These are phyloP conservation scores for Cucurbita argyrosperma DNA, from an alignment of 306 rosid species.

Conservation along the genomic window DNA sequence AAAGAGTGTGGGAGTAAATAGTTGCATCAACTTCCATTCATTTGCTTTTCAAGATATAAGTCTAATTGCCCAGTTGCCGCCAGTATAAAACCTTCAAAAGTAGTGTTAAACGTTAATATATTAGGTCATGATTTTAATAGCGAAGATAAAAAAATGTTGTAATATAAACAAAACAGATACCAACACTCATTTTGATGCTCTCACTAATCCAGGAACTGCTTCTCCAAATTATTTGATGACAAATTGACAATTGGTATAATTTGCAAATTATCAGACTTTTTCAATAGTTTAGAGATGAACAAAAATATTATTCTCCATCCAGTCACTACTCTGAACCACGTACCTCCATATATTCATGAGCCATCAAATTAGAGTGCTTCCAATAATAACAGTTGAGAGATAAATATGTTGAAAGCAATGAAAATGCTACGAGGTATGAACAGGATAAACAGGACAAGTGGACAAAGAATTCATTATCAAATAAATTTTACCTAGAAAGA, in stretches of 20 bases:
- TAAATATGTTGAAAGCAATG: not conserved
- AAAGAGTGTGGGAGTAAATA: conserved; percentile 4
- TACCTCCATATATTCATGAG: not conserved
- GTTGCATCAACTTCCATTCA: conserved; percentile 39
- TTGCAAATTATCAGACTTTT: not conserved
- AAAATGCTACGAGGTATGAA: not conserved
- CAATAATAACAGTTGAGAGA: not conserved
- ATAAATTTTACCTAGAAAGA: conserved; percentile 55
- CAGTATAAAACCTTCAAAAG: conserved; percentile 63
- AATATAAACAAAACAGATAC: not conserved
- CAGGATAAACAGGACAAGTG: not conserved
- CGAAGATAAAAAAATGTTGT: not conserved
- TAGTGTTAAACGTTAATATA: not conserved
- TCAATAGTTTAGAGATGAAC: not conserved
- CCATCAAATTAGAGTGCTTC: not conserved
- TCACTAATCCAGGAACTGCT: not conserved
- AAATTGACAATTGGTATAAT: not conserved
- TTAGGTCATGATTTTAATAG: not conserved
- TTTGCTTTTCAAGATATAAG: conserved; percentile 31
- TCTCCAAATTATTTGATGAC: not conserved
- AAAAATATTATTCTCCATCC: not conserved
- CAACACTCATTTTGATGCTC: not conserved
- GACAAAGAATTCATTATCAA: not conserved
- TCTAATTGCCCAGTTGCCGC: conserved; percentile 78
- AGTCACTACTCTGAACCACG: not conserved